Base-by-base conservation (phyloP, 441 rosid species). In the Erodium chrysanthum region DNA sequence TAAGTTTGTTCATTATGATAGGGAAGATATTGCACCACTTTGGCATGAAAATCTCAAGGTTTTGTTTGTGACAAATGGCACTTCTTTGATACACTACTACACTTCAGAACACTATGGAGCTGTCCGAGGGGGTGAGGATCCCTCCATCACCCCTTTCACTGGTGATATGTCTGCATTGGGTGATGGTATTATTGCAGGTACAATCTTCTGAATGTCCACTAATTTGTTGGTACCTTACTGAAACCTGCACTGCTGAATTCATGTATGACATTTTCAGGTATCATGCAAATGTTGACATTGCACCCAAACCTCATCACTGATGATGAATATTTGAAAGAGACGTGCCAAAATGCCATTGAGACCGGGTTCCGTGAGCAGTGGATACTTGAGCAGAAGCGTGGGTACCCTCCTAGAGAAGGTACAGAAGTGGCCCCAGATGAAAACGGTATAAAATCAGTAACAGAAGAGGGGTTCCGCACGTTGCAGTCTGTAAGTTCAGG, bases 141-240 rank as follows among this genome's bases (percentile, higher is more conserved):
- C 91, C 17, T 92, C 90, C 6, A 56, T 93, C 56, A 86, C 96
- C 60, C 96, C 95, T 61, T 90, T 81, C 80, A 81, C 97, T 0
- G 1, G 81, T 71, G 98, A 89, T 71, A 86, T 90, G 98, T 89
- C 96, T 4, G 91, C 97, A 42, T 83, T 96, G 46, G 97, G 96
- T 75, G 97, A 90, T 83, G 98, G 92, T 77, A 85, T 93, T 59
- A 88, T 84, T 73, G 98, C 97, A 70, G 97, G 98, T 93, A 76
- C 40, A 35, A 35, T 66, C 48, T 65, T n/a, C 5, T 65, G 67
- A 15, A 25, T 31, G 21, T 33, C 18, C 14, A 21, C 22, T 31
- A 5, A 7, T 35, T 29, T 35, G 40, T 35, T 35, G 40, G 40
- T 56, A 54, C 11, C 60, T 54, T 17, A 6, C 60, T 21, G 22